Evolutionary conservation across 164 flowering plant species (phyloP), one percentile per base, ranked within the genome.

Genomic region (Stephania cephalantha): DNA sequence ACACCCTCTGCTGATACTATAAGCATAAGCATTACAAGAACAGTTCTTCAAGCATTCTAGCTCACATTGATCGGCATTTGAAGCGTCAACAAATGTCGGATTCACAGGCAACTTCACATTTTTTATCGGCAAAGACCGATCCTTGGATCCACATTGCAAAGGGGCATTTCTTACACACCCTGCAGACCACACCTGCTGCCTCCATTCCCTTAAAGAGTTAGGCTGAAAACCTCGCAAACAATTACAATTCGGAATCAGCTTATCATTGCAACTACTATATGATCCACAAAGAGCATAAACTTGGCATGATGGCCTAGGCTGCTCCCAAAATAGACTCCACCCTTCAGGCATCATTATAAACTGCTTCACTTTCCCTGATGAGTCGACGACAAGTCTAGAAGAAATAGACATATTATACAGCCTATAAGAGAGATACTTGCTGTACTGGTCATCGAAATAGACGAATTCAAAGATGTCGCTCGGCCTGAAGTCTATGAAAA

Each of bases 11-110:
- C 45, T 55, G 42, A 11, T 70, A 64, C 22, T 71, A 53, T 46
- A 77, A 1, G 85, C 72, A 72, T 74, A 84, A 68, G 82, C 88
- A 9, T 44, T 35, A 31, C 86, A 82, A 9, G 85, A 80, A 82
- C 86, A 85, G 55, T 76, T 83, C 15, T 30, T 75, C 58, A 73
- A 48, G 76, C 87, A 86, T n/a, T 31, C 20, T 1, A 55, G 61
- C 25, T 70, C 48, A 72, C 85, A 83, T 10, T 45, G 22, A 9
- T 82, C 35, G 11, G 42, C 22, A 6, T 9, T 1, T 8, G 15
- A 53, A 71, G 71, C 68, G 46, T 18, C 25, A 18, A 61, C 25
- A 61, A 25, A 61, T 7, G 74, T 17, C 0, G 77, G 55, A 67
- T 76, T 81, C 65, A 77, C 75, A 9, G 85, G 84, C 66, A 82